Percentiles rank a stretch among this genome's conserved stretches.
Conservation (phyloP, 345 rosid genomes). For the Draba incana region DNA sequence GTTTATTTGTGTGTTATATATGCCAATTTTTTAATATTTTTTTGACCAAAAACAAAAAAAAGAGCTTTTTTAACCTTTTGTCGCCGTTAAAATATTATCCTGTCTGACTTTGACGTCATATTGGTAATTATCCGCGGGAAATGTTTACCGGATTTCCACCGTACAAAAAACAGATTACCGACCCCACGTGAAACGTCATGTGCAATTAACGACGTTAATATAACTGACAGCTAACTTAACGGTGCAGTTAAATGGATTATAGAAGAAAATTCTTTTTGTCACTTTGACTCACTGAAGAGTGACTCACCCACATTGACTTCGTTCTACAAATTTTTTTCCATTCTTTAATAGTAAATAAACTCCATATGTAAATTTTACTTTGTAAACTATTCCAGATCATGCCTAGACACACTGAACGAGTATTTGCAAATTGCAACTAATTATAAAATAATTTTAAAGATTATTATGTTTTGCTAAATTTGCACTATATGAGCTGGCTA, state of each 20-base stretch:
- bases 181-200: conserved; percentile 30
- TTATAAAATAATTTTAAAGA: conserved; percentile 14
- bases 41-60: no score
- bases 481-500: conserved; percentile 42
- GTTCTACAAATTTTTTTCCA: neutral
- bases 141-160: neutral
- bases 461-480: conserved; percentile 26
- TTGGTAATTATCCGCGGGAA: conserved; percentile 10
- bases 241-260: conserved; percentile 27
- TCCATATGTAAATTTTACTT: neutral
- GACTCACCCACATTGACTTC: conserved; percentile 7
- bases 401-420: conserved; percentile 19
- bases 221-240: conserved; percentile 29
- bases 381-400: conserved; percentile 20
- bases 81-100: no score
- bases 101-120: conserved; percentile 25
- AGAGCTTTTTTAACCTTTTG: no score
- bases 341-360: neutral
- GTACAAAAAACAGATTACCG: conserved; percentile 18
- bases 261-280: neutral
- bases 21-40: no score
- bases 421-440: conserved; percentile 9
- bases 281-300: conserved; percentile 32
- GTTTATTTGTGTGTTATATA: no score
- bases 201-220: conserved; percentile 28